A percentile compares a stretch with the other conserved stretches of the same genome.
These are phyloP conservation scores for Pythium phragmitis DNA, from an alignment of 352 stramenopile genomes.

Conservation along the genomic window DNA sequence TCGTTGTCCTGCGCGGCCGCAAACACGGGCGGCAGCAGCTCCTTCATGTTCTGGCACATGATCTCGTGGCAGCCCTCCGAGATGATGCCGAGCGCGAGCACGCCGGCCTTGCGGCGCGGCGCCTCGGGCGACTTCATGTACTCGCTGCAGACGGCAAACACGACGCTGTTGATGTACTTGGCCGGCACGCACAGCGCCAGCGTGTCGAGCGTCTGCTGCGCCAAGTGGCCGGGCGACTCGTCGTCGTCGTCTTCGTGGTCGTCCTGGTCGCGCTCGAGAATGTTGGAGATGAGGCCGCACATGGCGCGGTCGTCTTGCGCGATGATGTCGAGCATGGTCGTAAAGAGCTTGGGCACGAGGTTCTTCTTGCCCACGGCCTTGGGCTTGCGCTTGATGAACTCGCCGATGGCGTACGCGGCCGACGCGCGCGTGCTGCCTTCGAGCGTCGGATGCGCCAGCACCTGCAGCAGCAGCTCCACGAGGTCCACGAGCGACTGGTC, in stretches of 20 bases:
- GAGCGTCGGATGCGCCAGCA: conserved; percentile 72
- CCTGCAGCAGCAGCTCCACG: conserved; percentile 82
- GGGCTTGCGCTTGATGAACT: conserved; percentile 89
- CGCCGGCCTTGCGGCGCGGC: conserved; percentile 94
- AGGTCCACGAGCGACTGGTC: conserved; percentile 79
- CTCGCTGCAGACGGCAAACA: conserved; percentile 80
- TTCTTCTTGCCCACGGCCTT: conserved; percentile 88
- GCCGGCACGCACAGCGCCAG: conserved; percentile 74
- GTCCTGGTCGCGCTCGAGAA: conserved; percentile 65
- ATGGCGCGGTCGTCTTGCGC: conserved; percentile 74
- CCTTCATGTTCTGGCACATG: conserved; percentile 92
- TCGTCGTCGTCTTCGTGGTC: conserved; percentile 57
- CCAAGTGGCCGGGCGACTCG: conserved; percentile 76
- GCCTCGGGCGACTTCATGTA: conserved; percentile 90
- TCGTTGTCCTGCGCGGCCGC: conserved; percentile 89
- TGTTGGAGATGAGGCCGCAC: conserved; percentile 80
- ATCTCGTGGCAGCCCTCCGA: conserved; percentile 96
- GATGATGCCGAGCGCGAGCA: conserved; percentile 96
- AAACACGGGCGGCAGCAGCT: conserved; percentile 93
- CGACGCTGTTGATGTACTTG: conserved; percentile 81
- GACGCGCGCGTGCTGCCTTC: conserved; percentile 78
- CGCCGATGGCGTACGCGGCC: conserved; percentile 77
- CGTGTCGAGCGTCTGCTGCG: conserved; percentile 85
- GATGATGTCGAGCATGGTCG: conserved; percentile 83
- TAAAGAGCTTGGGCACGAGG: conserved; percentile 83